phyloP scores from a whole-genome alignment of 1,139 yeast genomes.

The Saccharomyces hybrid region DNA sequence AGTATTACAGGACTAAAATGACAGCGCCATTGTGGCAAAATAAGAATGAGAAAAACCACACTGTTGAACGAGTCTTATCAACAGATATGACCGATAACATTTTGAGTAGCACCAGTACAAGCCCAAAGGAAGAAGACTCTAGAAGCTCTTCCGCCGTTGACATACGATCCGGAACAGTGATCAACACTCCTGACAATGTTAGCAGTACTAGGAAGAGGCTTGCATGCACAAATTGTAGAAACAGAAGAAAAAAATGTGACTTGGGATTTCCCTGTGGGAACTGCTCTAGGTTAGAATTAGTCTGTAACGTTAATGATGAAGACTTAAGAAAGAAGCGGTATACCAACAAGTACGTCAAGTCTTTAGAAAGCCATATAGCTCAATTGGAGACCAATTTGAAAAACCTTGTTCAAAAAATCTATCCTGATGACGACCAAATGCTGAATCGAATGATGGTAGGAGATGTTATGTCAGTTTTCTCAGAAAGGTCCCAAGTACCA shows the following conservation, averaged over 20 bases:
- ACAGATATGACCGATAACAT: not conserved
- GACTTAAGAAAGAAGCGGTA: slow-evolving; percentile 51
- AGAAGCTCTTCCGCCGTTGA: not conserved
- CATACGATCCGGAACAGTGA: not conserved
- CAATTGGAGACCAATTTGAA: slow-evolving; percentile 25
- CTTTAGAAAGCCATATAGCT: slow-evolving; percentile 30
- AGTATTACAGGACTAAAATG: not conserved
- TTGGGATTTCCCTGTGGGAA: slow-evolving; percentile 44
- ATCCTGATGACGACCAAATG: slow-evolving; percentile 15
- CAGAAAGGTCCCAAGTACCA: not conserved
- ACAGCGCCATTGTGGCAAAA: not conserved
- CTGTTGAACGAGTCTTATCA: not conserved
- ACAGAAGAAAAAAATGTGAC: slow-evolving; percentile 43
- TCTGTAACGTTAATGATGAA: slow-evolving; percentile 43
- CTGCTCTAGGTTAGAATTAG: slow-evolving; percentile 40
- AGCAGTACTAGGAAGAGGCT: slow-evolving; percentile 17
- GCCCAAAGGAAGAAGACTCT: not conserved
- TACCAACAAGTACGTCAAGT: slow-evolving; percentile 42
- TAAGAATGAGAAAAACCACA: not conserved
- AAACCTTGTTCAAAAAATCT: slow-evolving; percentile 17
- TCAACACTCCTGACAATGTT: not conserved
- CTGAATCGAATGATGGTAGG: slow-evolving; percentile 18
- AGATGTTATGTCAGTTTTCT: slow-evolving; percentile 15
- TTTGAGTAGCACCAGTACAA: not conserved
- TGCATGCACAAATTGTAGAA: slow-evolving; percentile 32